phyloP scores from a whole-genome alignment of 2,329 filamentous ascomycete species.

The Botryosphaeria agaves region DNA sequence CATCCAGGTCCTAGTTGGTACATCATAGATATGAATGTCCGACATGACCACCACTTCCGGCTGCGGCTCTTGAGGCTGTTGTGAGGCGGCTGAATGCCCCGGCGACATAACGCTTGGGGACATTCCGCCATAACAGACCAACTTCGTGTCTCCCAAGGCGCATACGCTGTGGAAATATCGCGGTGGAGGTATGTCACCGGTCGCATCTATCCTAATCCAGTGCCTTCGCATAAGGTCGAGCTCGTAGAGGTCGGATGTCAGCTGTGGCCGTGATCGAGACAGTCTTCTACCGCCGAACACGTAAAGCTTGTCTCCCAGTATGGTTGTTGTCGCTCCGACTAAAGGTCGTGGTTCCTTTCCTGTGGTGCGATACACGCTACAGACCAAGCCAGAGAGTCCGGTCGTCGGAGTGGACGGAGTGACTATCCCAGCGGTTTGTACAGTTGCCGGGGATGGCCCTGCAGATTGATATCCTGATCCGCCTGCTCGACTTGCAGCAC shows the following conservation, averaged over 20 bases:
- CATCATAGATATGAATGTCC: slow-evolving; percentile 91
- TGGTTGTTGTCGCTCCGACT: slow-evolving; percentile 88
- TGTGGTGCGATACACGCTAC: slow-evolving; percentile 64
- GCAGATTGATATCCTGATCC: slow-evolving; percentile 31
- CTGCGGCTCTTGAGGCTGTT: slow-evolving; percentile 41
- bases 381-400: slow-evolving; percentile 48
- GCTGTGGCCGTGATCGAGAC: slow-evolving; percentile 63
- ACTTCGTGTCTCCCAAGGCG: slow-evolving; percentile 78
- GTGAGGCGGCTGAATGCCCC: slow-evolving; percentile 19
- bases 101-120: slow-evolving; percentile 66
- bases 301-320: slow-evolving; percentile 88
- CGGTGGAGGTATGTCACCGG: slow-evolving; percentile 73
- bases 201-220: slow-evolving; percentile 78
- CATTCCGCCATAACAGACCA: slow-evolving; percentile 98
- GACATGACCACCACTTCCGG: slow-evolving; percentile 94
- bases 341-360: slow-evolving; percentile 80
- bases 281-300: slow-evolving; percentile 87
- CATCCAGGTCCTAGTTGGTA: slow-evolving; percentile 67
- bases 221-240: slow-evolving; percentile 79
- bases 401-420: slow-evolving; percentile 30
- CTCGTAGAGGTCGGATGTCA: slow-evolving; percentile 87
- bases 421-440: slow-evolving; percentile 17
- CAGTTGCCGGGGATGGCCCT: slow-evolving; percentile 29
- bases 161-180: slow-evolving; percentile 97
- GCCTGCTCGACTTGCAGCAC: slow-evolving; percentile 15